Evolutionary conservation across 2,329 filamentous ascomycete genomes (phyloP), one percentile per base, ranked within the genome.

Genomic region (Cladosporium sp.): DNA sequence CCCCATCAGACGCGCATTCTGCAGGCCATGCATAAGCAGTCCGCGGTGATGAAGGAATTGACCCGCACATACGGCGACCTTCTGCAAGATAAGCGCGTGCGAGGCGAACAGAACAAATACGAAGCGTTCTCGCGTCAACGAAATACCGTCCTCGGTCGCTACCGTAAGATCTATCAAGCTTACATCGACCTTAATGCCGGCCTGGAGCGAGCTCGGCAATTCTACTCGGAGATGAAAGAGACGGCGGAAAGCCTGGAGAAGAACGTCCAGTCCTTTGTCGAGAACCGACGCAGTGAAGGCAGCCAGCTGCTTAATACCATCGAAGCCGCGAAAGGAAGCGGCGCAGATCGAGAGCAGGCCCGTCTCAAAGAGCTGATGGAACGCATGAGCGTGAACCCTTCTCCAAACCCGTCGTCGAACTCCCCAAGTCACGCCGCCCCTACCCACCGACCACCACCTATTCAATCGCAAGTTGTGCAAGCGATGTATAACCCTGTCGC

Each of bases 261-360:
- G 78, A 98, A 98, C 63, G 93, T 98, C 1, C 92, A 97, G 59
- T 87, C 87, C 0, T 98, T 98, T 71, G 91, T 98, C 59, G 95
- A 90, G 74, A 98, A 98, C 69, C 82, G 93, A 48, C 78, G 91
- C 55, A 86, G 88, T 0, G 93, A 98, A 73, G 93, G 93, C 3
- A 89, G 89, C 0, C 89, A 95, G 67, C 79, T 98, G 4, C 80
- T 98, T 34, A 84, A 82, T 60, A 86, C 90, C 61, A 98, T 98
- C 58, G 90, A 95, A 69, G 84, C 87, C 60, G 83, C 86, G 46
- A 85, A 85, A 63, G 81, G 78, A 46, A 85, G 74, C 35, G 72
- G 74, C 18, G 89, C 90, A 32, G 90, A 95, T 62, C 78, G 87
- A 49, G 92, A 97, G 68, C 85, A 89, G 53, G 89, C 95, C 64